phyloP scores from a whole-genome alignment of 768 basidiomycete species.

The Tephrocybe sp. region DNA sequence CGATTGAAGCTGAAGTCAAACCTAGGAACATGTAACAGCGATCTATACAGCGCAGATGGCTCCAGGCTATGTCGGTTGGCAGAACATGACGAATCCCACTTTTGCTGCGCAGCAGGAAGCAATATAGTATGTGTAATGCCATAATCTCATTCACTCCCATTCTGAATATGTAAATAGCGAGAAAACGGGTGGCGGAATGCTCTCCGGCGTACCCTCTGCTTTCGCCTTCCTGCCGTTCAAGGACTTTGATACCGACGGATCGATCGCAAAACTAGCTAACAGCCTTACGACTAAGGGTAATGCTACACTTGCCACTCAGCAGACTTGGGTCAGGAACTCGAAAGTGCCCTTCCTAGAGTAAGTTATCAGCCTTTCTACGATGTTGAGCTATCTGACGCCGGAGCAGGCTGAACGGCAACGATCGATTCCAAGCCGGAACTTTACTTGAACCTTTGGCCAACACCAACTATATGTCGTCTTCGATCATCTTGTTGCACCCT shows the following conservation, averaged over 20 bases:
- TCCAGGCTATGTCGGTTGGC: background rate
- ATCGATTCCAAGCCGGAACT: background rate
- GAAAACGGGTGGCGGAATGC: background rate
- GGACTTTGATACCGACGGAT: background rate
- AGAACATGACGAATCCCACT: background rate
- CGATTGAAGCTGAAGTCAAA: background rate
- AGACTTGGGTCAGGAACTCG: background rate
- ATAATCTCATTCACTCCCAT: too few species aligned
- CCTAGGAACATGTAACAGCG: background rate
- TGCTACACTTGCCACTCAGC: background rate
- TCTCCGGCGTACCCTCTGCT: background rate
- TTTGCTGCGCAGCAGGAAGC: background rate
- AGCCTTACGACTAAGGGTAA: background rate
- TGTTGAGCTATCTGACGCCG: too few species aligned
- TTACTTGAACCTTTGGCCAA: conserved; percentile 11
- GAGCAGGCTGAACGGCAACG: background rate
- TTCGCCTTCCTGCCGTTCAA: background rate
- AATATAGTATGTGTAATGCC: background rate
- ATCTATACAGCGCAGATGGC: background rate
- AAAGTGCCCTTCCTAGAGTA: conserved; percentile 5
- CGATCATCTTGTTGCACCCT: conserved; percentile 30
- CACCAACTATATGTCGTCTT: conserved; percentile 21
- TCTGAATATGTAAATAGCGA: background rate
- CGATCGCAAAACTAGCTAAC: background rate
- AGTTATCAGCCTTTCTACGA: background rate